Conservation (phyloP, 495 filamentous ascomycete species). For the Talaromyces adpressus region DNA sequence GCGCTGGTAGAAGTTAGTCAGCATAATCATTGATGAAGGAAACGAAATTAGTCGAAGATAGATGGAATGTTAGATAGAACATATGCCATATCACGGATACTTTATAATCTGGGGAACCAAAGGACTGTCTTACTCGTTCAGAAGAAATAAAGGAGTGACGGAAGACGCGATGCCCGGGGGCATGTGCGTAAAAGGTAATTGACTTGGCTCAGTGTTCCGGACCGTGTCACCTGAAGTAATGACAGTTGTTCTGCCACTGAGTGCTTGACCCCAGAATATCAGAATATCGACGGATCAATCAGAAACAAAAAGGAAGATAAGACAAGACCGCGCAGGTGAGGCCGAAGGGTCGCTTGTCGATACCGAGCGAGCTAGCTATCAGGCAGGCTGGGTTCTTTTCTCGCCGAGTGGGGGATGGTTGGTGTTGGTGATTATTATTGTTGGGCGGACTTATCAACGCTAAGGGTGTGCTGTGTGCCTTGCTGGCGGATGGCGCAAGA, state of each 20-base stretch:
- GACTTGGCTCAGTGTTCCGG: background rate
- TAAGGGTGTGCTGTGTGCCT: background rate
- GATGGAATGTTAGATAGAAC: background rate
- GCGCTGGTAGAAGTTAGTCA: background rate
- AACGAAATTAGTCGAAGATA: background rate
- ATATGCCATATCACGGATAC: background rate
- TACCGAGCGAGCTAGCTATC: background rate
- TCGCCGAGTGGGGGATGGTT: background rate
- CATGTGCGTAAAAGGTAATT: background rate
- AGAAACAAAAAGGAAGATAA: background rate
- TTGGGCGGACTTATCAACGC: background rate
- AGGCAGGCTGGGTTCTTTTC: background rate
- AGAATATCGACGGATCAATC: background rate
- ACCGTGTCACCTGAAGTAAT: background rate
- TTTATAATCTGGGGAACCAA: background rate
- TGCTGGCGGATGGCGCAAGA: slow-evolving; percentile 3
- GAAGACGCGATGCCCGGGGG: background rate
- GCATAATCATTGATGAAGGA: background rate
- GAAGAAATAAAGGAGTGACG: slow-evolving; percentile 3
- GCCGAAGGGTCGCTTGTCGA: background rate
- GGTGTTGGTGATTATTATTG: background rate
- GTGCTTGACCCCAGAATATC: background rate
- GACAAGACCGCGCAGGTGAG: background rate
- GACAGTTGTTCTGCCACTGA: background rate
- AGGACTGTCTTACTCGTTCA: slow-evolving; percentile 1